Base-by-base conservation (phyloP, 306 rosid species). In the Acacia crassicarpa region DNA sequence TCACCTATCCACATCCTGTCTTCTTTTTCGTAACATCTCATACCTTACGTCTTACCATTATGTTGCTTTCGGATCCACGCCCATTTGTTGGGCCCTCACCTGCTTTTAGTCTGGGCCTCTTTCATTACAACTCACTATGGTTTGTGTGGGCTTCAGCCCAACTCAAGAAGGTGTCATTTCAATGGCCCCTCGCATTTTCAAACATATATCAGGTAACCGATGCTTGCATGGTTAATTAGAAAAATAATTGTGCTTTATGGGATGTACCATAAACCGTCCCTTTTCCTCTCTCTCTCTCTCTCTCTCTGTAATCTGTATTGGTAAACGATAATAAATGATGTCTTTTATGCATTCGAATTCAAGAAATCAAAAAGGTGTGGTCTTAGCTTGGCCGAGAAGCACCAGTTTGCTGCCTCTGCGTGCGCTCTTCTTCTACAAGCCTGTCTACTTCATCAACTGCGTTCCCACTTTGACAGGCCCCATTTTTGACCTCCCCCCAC, bases 331-430 rank as follows among this genome's bases (percentile, higher is more conserved):
- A 73, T 33, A 72, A 74, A 49, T 30, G 10, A 30, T 51, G 44
- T 48, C 16, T 23, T 49, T 3, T 1, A 38, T 59, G 54, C 59
- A 59, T 76, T 68, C 23, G 22, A 46, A 40, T n/a, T 30, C 19
- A 77, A 77, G 72, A 43, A 66, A 51, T 77, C 27, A 10, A 40
- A 40, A 72, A 61, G 19, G 72, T 56, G 62, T 14, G 25, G 35
- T 19, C 46, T 61, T 67, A 67, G 27, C 62, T 46, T 59, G 23
- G 67, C 14, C 19, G 30, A 80, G 66, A 80, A 81, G 69, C 40
- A 66, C 70, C 13, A 5, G 43, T 51, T 65, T 49, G 45, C 27
- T 4, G 16, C 16, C 35, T 11, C 66, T 38, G 6, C 41, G 41
- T 9, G 53, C 43, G 5, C 30, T 67, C 68, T 35, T 68, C 43